Conservation (phyloP, 2,329 filamentous ascomycete genomes). For the Fusarium sp. region DNA sequence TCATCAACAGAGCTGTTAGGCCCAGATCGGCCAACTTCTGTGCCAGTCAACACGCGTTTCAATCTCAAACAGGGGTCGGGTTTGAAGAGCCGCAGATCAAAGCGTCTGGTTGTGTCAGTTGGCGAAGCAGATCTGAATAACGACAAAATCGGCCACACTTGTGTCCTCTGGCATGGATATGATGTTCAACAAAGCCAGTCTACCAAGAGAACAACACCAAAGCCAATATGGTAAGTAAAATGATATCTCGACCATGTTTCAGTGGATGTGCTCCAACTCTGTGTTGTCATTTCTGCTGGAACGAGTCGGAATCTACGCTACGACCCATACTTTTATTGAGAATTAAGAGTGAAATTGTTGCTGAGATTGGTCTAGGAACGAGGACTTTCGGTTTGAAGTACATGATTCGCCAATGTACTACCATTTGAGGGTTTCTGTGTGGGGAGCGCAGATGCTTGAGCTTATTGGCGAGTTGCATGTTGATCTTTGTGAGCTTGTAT, state of each 20-base stretch:
- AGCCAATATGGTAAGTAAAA: conserved; percentile 43
- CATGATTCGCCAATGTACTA: conserved; percentile 45
- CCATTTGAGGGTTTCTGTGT: conserved; percentile 43
- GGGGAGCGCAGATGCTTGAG: conserved; percentile 44
- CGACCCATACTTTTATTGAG: conserved; percentile 14
- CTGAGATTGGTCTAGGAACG: conserved; percentile 42
- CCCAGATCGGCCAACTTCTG: conserved; percentile 28
- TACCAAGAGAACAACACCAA: conserved; percentile 32
- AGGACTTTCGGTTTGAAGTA: conserved; percentile 43
- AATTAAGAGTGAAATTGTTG: conserved; percentile 11
- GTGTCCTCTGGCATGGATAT: conserved; percentile 45
- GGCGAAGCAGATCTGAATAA: conserved; percentile 34
- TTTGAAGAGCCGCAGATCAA: conserved; percentile 6
- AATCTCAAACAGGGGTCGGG: conserved; percentile 8
- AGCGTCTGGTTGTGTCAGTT: conserved; percentile 30
- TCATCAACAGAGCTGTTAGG: conserved; percentile 35
- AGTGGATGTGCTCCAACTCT: conserved; percentile 13
- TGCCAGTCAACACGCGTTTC: conserved; percentile 5
- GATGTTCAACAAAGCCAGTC: conserved; percentile 41
- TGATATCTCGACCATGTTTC: conserved; percentile 1
- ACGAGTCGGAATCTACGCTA: background rate
- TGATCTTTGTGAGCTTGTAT: conserved; percentile 41
- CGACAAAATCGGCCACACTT: conserved; percentile 37
- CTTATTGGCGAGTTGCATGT: conserved; percentile 43
- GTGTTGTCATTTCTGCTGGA: conserved; percentile 11